phyloP scores from a whole-genome alignment of 2,329 filamentous ascomycete species.

The Aspergillus phoenicis region DNA sequence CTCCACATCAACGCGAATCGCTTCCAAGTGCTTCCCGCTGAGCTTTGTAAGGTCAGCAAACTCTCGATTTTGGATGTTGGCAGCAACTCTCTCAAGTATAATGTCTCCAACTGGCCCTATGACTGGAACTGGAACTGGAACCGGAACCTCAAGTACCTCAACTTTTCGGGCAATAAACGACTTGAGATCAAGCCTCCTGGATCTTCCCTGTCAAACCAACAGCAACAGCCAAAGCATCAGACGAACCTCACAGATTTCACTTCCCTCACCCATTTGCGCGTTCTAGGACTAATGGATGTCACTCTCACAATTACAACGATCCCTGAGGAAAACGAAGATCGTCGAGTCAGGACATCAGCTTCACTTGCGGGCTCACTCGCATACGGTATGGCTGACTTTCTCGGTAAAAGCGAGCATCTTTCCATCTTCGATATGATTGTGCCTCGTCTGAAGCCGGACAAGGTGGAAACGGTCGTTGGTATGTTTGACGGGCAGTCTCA shows the following conservation, averaged over 20 bases:
- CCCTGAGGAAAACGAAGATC: conserved; percentile 91
- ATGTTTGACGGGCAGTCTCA: conserved; percentile 94
- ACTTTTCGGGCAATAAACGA: conserved; percentile 94
- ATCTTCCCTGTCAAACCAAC: conserved; percentile 52
- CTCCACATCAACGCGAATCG: conserved; percentile 97
- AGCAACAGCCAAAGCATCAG: conserved; percentile 58
- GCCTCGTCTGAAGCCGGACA: conserved; percentile 84
- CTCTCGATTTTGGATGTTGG: conserved; percentile 90
- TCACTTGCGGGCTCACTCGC: conserved; percentile 86
- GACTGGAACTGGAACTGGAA: conserved; percentile 99
- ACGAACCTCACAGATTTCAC: conserved; percentile 84
- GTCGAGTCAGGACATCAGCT: conserved; percentile 94
- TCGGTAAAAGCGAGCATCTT: conserved; percentile 90
- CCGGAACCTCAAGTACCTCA: conserved; percentile 89
- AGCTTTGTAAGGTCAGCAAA: conserved; percentile 91
- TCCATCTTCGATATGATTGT: conserved; percentile 96
- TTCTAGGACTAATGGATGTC: conserved; percentile 96
- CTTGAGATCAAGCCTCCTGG: conserved; percentile 80
- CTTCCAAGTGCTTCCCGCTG: conserved; percentile 93
- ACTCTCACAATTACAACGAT: conserved; percentile 91
- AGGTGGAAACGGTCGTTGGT: conserved; percentile 88
- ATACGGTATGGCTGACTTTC: conserved; percentile 96
- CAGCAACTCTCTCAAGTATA: conserved; percentile 95
- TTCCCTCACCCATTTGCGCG: conserved; percentile 76
- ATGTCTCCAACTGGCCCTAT: conserved; percentile 97